Percentiles rank a stretch among this genome's conserved stretches.
Evolutionary conservation across 75 land plant genomes (phyloP).

Genomic region (Larix kaempferi): DNA sequence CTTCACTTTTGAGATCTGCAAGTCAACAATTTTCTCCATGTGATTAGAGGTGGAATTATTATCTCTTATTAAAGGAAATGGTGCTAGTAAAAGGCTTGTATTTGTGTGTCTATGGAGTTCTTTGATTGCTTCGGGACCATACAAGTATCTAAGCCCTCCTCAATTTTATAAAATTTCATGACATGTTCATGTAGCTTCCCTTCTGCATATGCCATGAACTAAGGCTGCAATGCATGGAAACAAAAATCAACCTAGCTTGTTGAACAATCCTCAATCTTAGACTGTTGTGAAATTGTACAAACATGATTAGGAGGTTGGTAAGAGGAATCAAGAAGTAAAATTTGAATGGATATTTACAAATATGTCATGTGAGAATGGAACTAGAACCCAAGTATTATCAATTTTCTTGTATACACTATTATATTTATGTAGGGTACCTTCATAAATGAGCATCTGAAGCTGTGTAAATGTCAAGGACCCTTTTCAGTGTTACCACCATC

Average conservation of each 20-base stretch:
- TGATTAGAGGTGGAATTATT: not conserved
- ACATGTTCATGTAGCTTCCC: slow-evolving; percentile 95
- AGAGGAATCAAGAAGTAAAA: not conserved
- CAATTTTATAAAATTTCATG: slow-evolving; percentile 83
- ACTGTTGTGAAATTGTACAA: slow-evolving; percentile 10
- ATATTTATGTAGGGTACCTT: slow-evolving; percentile 42
- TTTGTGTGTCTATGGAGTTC: slow-evolving; percentile 36
- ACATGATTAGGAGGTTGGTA: not conserved
- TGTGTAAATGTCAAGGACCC: slow-evolving; percentile 65
- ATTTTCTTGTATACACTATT: slow-evolving; percentile 79
- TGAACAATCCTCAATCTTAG: slow-evolving; percentile 1
- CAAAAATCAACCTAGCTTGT: not conserved
- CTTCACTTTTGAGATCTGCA: slow-evolving; percentile 9
- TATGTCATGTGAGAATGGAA: slow-evolving; percentile 21
- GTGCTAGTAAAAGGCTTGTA: not conserved
- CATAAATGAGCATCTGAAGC: slow-evolving; percentile 50
- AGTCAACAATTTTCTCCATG: not conserved
- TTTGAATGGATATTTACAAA: slow-evolving; percentile 13
- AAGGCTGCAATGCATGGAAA: slow-evolving; percentile 53
- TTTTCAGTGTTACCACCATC: slow-evolving; percentile 85
- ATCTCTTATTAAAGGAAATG: not conserved
- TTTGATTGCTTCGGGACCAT: slow-evolving; percentile 68
- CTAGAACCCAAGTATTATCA: slow-evolving; percentile 87
- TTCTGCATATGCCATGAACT: slow-evolving; percentile 76
- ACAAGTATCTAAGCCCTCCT: slow-evolving; percentile 84